Percentiles rank a stretch among this genome's conserved stretches.
Conservation (phyloP, 1,284 basidiomycete species). For the Exsudoporus floridanus region DNA sequence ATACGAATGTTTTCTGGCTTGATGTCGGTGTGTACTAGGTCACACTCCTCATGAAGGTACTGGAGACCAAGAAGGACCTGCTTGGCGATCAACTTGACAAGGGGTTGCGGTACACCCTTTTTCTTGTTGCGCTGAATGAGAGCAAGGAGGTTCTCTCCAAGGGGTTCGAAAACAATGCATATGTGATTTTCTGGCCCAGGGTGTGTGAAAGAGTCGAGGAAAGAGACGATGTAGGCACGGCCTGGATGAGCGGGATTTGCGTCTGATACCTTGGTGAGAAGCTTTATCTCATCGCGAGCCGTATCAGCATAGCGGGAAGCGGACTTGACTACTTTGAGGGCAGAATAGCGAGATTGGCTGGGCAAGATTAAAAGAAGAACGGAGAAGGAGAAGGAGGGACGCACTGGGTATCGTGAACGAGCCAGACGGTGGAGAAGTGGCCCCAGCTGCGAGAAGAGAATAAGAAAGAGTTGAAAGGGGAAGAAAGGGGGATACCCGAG, state of each 20-base stretch:
- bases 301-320: constrained; percentile 83
- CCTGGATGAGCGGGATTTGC: constrained; percentile 72
- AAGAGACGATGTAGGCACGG: constrained; percentile 73
- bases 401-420: constrained; percentile 71
- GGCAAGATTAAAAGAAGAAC: constrained; percentile 15
- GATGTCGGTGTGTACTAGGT: constrained; percentile 85
- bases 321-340: constrained; percentile 92
- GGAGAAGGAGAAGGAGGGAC: constrained; percentile 32
- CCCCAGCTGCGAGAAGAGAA: constrained; percentile 68
- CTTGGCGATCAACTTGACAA: constrained; percentile 81
- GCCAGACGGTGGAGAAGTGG: constrained; percentile 87
- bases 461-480: constrained; percentile 24
- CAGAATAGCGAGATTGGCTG: constrained; percentile 72
- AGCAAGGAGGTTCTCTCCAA: constrained; percentile 85
- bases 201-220: constrained; percentile 84
- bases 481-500: constrained; percentile 57
- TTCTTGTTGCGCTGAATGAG: constrained; percentile 86
- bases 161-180: constrained; percentile 89
- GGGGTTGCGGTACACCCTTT: constrained; percentile 75
- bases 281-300: constrained; percentile 87
- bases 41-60: constrained; percentile 88
- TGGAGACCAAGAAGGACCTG: constrained; percentile 87
- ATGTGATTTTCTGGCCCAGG: constrained; percentile 71
- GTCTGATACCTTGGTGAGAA: constrained; percentile 74
- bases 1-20: constrained; percentile 88